phyloP scores from a whole-genome alignment of 257 asterid species.

The Nicotiana paniculata region DNA sequence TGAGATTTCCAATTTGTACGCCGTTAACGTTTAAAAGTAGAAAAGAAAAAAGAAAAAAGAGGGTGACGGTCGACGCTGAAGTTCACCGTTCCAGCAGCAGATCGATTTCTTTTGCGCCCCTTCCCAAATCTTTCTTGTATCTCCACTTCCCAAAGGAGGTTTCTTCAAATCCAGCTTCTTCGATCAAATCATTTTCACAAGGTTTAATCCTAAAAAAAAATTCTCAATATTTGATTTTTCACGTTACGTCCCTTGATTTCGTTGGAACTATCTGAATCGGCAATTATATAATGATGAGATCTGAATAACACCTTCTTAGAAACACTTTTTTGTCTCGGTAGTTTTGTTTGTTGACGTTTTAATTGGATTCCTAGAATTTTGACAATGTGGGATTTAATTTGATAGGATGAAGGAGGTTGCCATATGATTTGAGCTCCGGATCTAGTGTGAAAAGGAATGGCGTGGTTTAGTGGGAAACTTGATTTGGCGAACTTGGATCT shows the following conservation, averaged over 20 bases:
- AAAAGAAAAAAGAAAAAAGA: neutral
- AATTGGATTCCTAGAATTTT: neutral
- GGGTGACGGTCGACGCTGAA: conserved; percentile 8
- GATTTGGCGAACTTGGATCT: conserved; percentile 83
- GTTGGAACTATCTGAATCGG: neutral
- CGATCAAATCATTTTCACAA: neutral
- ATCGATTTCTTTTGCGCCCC: neutral
- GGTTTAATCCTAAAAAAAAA: neutral
- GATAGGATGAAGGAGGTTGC: conserved; percentile 20
- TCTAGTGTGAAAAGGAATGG: conserved; percentile 32
- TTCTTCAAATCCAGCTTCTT: neutral
- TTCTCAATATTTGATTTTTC: neutral
- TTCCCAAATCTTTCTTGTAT: neutral
- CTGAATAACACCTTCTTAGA: neutral
- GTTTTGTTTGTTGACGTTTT: neutral
- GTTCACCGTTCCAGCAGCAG: conserved; percentile 1
- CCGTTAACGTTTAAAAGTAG: neutral
- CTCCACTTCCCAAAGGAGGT: neutral
- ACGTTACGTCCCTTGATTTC: neutral
- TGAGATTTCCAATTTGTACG: neutral
- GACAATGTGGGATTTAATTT: neutral
- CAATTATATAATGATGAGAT: neutral
- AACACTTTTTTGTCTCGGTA: neutral
- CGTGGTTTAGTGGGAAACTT: conserved; percentile 90
- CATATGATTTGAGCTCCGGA: conserved; percentile 9